Conservation (phyloP, 2,329 filamentous ascomycete genomes). For the Penicillium sp. region DNA sequence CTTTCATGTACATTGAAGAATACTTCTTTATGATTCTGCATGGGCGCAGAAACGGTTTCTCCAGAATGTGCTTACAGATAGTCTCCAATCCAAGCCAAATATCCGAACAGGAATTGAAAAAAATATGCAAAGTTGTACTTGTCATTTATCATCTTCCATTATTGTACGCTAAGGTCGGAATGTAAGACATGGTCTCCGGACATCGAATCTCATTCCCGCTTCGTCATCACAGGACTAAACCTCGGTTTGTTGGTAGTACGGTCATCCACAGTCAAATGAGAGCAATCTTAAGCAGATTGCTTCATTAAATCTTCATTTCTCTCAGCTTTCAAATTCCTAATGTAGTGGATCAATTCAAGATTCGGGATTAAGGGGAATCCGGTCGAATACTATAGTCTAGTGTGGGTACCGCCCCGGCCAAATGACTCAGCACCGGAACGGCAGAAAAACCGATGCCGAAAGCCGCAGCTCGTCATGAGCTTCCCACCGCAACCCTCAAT, state of each 20-base stretch:
- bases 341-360: too few species aligned
- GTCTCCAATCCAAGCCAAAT: neutral
- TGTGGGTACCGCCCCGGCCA: neutral
- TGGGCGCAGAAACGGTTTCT: neutral
- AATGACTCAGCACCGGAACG: constrained; percentile 38
- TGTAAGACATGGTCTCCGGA: too few species aligned
- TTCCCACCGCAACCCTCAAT: constrained; percentile 22
- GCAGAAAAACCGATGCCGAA: constrained; percentile 30
- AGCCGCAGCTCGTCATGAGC: constrained; percentile 25
- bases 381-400: neutral
- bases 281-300: too few species aligned
- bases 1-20: constrained; percentile 17
- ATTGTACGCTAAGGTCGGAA: too few species aligned
- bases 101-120: neutral
- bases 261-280: too few species aligned
- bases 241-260: too few species aligned
- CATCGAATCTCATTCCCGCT: too few species aligned
- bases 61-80: neutral
- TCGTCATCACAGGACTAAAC: too few species aligned
- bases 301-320: too few species aligned
- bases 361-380: neutral
- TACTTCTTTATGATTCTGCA: neutral
- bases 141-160: too few species aligned
- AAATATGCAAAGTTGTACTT: neutral
- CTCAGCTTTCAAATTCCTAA: too few species aligned